Evolutionary conservation across 2,329 filamentous ascomycete genomes (phyloP).

Genomic region (Ceratocystis alfenasii): DNA sequence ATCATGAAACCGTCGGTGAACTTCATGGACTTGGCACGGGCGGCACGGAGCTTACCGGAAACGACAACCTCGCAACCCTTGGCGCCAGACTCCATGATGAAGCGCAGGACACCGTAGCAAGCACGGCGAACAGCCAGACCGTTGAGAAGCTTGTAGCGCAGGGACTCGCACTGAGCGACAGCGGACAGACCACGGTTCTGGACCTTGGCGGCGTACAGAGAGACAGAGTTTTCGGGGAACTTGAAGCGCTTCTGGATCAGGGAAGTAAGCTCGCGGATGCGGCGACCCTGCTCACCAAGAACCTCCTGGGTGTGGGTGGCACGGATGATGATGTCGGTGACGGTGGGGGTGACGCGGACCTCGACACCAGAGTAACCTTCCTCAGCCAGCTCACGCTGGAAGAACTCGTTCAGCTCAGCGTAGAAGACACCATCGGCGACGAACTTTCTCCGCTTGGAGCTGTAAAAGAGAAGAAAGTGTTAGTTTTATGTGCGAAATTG

Average conservation of each 20-base stretch:
- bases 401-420: constrained; percentile 99
- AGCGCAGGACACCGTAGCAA: constrained; percentile 99
- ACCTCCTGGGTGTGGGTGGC: constrained; percentile 99
- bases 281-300: constrained; percentile 97
- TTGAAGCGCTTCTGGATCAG: constrained; percentile 99
- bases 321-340: constrained; percentile 99
- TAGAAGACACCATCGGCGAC: constrained; percentile 99
- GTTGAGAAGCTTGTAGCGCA: constrained; percentile 99
- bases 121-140: constrained; percentile 96
- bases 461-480: constrained; percentile 30
- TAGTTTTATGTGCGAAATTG: constrained; percentile 13
- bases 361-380: constrained; percentile 99
- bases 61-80: constrained; percentile 99
- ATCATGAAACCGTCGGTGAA: constrained; percentile 99
- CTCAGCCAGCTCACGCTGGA: constrained; percentile 99
- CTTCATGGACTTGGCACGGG: constrained; percentile 99
- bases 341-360: constrained; percentile 98
- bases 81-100: constrained; percentile 99
- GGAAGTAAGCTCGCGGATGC: constrained; percentile 99
- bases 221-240: constrained; percentile 99
- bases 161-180: constrained; percentile 99
- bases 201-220: constrained; percentile 99
- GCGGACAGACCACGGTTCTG: constrained; percentile 99
- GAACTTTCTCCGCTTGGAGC: constrained; percentile 90
- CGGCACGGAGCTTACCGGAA: constrained; percentile 96